Conservation (phyloP, 2,329 filamentous ascomycete species). For the Fusarium buharicum region DNA sequence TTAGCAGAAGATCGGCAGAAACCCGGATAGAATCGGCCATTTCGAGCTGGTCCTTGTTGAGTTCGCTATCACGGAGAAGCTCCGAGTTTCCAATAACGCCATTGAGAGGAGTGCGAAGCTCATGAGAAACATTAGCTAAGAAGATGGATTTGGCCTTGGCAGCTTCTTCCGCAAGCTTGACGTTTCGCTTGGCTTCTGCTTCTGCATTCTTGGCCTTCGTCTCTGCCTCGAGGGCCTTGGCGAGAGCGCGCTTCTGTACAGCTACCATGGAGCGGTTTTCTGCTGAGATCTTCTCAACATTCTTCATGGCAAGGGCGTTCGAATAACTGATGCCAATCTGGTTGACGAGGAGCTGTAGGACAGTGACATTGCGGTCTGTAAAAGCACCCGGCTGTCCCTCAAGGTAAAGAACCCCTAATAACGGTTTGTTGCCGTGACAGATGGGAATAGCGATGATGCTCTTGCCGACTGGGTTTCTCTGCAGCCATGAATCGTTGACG, state of each 20-base stretch:
- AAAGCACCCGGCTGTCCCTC: slow-evolving; percentile 80
- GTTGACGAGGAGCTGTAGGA: slow-evolving; percentile 77
- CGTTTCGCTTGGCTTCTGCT: slow-evolving; percentile 79
- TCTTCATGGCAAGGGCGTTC: slow-evolving; percentile 73
- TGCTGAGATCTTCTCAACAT: slow-evolving; percentile 79
- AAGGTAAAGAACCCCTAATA: slow-evolving; percentile 80
- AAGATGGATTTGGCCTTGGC: slow-evolving; percentile 87
- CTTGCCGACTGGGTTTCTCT: slow-evolving; percentile 74
- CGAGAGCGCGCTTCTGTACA: slow-evolving; percentile 78
- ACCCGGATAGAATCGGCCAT: slow-evolving; percentile 89
- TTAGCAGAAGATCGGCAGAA: slow-evolving; percentile 86
- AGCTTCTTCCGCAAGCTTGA: slow-evolving; percentile 84
- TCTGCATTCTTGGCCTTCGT: slow-evolving; percentile 81
- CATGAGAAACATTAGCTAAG: slow-evolving; percentile 81
- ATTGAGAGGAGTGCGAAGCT: slow-evolving; percentile 83
- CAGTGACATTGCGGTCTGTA: slow-evolving; percentile 76
- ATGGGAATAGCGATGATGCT: slow-evolving; percentile 85
- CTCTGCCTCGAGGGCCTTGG: slow-evolving; percentile 77
- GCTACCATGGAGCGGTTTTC: slow-evolving; percentile 82
- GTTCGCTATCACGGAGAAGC: slow-evolving; percentile 77
- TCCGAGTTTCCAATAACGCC: slow-evolving; percentile 92
- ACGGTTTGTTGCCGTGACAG: slow-evolving; percentile 73
- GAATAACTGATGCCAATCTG: slow-evolving; percentile 80
- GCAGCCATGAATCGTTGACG: slow-evolving; percentile 74
- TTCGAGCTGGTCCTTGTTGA: slow-evolving; percentile 81